Conservation (phyloP, 108 stramenopile species). For the Pseudonitzschia pungens region DNA sequence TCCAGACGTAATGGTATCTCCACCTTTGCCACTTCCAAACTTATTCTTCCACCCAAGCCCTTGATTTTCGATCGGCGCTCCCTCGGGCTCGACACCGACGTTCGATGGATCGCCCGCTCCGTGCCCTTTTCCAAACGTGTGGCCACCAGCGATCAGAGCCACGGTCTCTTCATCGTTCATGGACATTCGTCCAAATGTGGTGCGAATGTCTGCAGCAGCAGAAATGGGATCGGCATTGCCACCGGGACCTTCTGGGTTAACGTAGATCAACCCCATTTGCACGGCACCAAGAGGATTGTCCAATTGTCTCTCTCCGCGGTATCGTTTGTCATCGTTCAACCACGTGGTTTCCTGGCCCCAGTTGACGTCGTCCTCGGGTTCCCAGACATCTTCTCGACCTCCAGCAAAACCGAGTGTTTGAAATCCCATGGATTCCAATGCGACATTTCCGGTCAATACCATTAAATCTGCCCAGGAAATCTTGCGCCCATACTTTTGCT, state of each 20-base stretch:
- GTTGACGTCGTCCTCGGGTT: conserved; percentile 67
- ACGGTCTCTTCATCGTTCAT: conserved; percentile 82
- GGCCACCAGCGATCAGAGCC: conserved; percentile 79
- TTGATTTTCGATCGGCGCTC: conserved; percentile 61
- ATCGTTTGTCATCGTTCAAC: conserved; percentile 55
- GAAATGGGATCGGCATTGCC: conserved; percentile 65
- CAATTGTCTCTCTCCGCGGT: conserved; percentile 33
- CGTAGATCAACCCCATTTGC: conserved; percentile 83
- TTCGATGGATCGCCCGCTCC: conserved; percentile 60
- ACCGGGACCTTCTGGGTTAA: conserved; percentile 81
- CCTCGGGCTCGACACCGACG: conserved; percentile 76
- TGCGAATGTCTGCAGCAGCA: conserved; percentile 72
- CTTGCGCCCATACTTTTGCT: conserved; percentile 65
- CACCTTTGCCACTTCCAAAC: conserved; percentile 53
- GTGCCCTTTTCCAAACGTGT: conserved; percentile 82
- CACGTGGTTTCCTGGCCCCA: conserved; percentile 73
- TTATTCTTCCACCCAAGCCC: conserved; percentile 74
- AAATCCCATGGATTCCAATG: conserved; percentile 71
- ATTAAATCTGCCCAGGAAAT: conserved; percentile 79
- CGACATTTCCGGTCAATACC: conserved; percentile 80
- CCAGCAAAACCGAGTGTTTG: conserved; percentile 66
- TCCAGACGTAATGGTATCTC: conserved; percentile 70
- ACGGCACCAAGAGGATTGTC: conserved; percentile 74
- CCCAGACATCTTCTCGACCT: conserved; percentile 68
- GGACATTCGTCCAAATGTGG: conserved; percentile 74